These are phyloP conservation scores for Metarhizium guizhouense DNA, from an alignment of 2,329 filamentous ascomycete species.

Conservation along the genomic window DNA sequence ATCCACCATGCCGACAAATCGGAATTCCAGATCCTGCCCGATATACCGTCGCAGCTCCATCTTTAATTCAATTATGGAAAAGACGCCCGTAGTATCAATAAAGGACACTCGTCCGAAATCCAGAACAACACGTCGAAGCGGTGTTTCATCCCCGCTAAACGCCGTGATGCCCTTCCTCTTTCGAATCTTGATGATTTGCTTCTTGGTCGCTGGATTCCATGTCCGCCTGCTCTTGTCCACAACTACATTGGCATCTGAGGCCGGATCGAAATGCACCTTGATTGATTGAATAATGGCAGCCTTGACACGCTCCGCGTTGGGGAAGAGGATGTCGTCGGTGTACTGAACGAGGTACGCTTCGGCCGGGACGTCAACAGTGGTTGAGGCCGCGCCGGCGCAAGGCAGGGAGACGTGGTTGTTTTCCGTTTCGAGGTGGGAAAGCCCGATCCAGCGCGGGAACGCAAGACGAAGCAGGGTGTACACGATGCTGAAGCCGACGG, in stretches of 20 bases:
- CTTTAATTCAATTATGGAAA: constrained; percentile 38
- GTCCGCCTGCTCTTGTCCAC: constrained; percentile 32
- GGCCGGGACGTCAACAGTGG: constrained; percentile 24
- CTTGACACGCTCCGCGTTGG: constrained; percentile 47
- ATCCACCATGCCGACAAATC: constrained; percentile 38
- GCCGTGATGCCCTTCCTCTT: constrained; percentile 24
- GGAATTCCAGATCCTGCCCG: constrained; percentile 33
- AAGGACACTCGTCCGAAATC: constrained; percentile 44
- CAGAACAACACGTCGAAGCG: constrained; percentile 39
- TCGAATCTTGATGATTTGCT: constrained; percentile 36
- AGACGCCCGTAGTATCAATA: constrained; percentile 43
- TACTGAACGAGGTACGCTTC: constrained; percentile 49
- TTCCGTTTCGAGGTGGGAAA: constrained; percentile 18
- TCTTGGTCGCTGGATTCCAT: constrained; percentile 45
- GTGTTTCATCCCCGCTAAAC: constrained; percentile 22
- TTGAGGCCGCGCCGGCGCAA: constrained; percentile 9
- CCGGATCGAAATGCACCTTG: constrained; percentile 29
- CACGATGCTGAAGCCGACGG: constrained; percentile 55
- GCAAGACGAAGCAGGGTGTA: constrained; percentile 51
- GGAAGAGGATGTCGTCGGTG: constrained; percentile 50
- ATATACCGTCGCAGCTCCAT: constrained; percentile 39
- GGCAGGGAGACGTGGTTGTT: constrained; percentile 17
- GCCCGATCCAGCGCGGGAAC: constrained; percentile 34
- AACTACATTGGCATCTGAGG: constrained; percentile 30
- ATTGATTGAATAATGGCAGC: constrained; percentile 39